Base-by-base conservation (phyloP, 257 asterid genomes). In the Plantago elongata region DNA sequence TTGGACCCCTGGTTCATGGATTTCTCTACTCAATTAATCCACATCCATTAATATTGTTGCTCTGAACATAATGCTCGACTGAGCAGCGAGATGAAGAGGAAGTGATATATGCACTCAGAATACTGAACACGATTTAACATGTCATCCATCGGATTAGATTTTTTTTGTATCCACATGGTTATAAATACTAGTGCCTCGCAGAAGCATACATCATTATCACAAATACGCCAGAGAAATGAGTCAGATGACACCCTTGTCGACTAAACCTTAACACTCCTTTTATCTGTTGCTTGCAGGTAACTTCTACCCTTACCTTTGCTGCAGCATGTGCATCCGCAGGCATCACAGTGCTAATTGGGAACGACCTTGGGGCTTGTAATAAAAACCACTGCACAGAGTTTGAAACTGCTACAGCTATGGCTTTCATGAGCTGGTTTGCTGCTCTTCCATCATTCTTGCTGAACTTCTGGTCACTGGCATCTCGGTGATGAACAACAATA, bases 301-400 rank as follows among this genome's bases (percentile, higher is more conserved):
- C 85, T 13, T 86, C 88, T 34, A 92, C 94, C 81, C 88, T 92
- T 58, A 92, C 84, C 45, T 92, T 92, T 80, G 95, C 97, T 5
- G 96, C 97, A 63, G 99, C 97, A 14, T 89, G 96, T 74, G 96
- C 97, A 49, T 84, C 96, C 57, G 99, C 99, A 9, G 99, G 99
- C 74, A 92, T 92, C 57, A 92, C 99, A 6, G 99, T 92, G 51
- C 88, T 92, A 17, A 84, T 92, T 0, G 95, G 96, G 58, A 89
- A 89, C 13, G 97, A 92, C 68, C 82, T 89, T 8, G 89, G 84
- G 12, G 81, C 74, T 18, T 92, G 99, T 60, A 73, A 73, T 45
- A 80, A 66, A 74, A 92, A 89, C 66, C 96, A 87, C 72, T 92
- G 99, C 78, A 72, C 85, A 43, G 80, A 89, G 79, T 89, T 92